Conservation (phyloP, 2,329 filamentous ascomycete genomes). For the Dactylellina parvicollis region DNA sequence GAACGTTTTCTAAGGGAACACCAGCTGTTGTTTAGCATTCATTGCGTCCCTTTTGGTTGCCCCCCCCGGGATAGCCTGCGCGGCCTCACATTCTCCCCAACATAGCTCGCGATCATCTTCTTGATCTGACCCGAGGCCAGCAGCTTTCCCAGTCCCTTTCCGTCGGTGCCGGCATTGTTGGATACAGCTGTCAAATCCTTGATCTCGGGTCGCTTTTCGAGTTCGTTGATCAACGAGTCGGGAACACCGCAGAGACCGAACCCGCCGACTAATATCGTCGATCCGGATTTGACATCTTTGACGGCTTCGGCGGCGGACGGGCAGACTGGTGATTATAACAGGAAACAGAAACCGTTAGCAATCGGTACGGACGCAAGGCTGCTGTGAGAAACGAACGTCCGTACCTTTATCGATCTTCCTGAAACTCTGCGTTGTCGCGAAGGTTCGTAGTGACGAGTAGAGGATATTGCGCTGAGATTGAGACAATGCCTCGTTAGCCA, state of each 20-base stretch:
- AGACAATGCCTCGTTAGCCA: neutral
- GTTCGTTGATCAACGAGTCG: conserved; percentile 76
- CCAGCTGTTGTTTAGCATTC: too few relatives aligned
- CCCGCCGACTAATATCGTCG: conserved; percentile 77
- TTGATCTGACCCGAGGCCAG: conserved; percentile 75
- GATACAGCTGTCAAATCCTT: conserved; percentile 74
- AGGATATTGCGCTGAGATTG: conserved; percentile 30
- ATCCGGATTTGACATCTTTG: conserved; percentile 75
- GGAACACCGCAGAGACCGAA: conserved; percentile 85
- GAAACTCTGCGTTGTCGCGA: conserved; percentile 50
- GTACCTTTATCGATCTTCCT: conserved; percentile 44
- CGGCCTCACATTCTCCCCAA: conserved; percentile 72
- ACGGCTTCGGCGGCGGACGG: conserved; percentile 73
- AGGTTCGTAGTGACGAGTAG: conserved; percentile 47
- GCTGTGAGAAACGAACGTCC: neutral
- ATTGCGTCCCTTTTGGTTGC: neutral
- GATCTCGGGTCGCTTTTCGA: conserved; percentile 63
- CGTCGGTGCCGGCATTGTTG: conserved; percentile 79
- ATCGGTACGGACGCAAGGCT: neutral
- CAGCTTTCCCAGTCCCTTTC: conserved; percentile 74
- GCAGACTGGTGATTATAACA: conserved; percentile 56
- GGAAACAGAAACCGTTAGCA: neutral
- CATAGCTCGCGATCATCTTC: conserved; percentile 77
- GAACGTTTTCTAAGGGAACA: conserved; percentile 68
- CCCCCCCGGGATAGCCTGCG: too few relatives aligned